Percentiles rank a stretch among this genome's conserved stretches.
Evolutionary conservation across 371 early-diverging fungal species (phyloP).

Genomic region (Lichtheimia corymbifera): DNA sequence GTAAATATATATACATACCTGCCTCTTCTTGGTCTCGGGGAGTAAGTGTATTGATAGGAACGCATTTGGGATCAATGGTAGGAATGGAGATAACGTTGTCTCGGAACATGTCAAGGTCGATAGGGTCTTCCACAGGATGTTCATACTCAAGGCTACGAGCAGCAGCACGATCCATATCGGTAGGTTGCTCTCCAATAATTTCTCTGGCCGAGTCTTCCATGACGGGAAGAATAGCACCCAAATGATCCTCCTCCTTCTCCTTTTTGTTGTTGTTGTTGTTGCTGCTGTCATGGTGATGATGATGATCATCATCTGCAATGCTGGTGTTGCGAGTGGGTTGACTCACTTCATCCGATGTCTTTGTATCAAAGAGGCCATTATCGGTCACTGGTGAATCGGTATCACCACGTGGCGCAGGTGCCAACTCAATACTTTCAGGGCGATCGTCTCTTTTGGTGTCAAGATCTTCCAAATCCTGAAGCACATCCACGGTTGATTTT

Average conservation of each 20-base stretch:
- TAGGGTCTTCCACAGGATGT: slow-evolving; percentile 24
- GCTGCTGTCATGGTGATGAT: not conserved
- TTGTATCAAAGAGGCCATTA: slow-evolving; percentile 3
- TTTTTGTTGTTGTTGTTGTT: not conserved
- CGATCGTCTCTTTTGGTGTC: too few relatives aligned
- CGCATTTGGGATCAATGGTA: slow-evolving; percentile 19
- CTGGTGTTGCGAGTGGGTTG: slow-evolving; percentile 3
- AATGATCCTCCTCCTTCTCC: slow-evolving; percentile 4
- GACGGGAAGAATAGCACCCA: slow-evolving; percentile 18
- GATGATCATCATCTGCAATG: not conserved
- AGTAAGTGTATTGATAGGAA: slow-evolving; percentile 41
- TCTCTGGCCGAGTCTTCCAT: slow-evolving; percentile 18
- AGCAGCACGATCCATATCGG: slow-evolving; percentile 11
- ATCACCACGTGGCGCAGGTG: slow-evolving; percentile 4
- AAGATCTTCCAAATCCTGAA: too few relatives aligned
- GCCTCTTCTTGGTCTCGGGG: slow-evolving; percentile 58
- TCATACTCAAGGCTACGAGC: slow-evolving; percentile 22
- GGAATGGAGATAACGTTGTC: slow-evolving; percentile 22
- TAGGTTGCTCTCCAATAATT: slow-evolving; percentile 4
- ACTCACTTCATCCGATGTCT: not conserved
- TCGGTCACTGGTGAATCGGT: slow-evolving; percentile 5
- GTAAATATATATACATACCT: slow-evolving; percentile 29
- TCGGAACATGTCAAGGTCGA: slow-evolving; percentile 21
- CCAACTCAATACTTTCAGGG: too few relatives aligned
- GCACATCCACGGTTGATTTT: not conserved